A percentile compares a stretch with the other conserved stretches of the same genome.
phyloP scores from a whole-genome alignment of 2,329 filamentous ascomycete genomes.

The Aspergillus texensis region DNA sequence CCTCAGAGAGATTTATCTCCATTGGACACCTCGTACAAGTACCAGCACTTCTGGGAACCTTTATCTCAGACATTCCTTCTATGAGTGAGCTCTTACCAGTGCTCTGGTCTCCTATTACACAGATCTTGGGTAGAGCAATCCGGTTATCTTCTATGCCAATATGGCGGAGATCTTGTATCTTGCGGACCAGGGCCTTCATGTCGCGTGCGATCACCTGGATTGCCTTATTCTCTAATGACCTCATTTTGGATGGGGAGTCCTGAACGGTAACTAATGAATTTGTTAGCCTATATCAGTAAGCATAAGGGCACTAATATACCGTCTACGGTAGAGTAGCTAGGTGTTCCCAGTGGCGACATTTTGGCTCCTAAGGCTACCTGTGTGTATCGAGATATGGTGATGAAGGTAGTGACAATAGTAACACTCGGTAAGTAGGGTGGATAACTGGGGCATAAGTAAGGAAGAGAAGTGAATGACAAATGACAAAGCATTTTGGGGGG shows the following conservation, averaged over 20 bases:
- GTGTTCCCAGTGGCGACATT: background rate
- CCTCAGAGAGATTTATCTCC: conserved; percentile 70
- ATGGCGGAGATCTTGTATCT: conserved; percentile 64
- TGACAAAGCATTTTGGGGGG: no score
- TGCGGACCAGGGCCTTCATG: conserved; percentile 43
- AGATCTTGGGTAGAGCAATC: conserved; percentile 74
- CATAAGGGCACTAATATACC: background rate
- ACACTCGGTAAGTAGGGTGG: background rate
- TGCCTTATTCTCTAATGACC: conserved; percentile 13
- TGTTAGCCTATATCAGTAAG: background rate
- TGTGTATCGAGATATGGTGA: background rate
- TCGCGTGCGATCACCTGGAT: conserved; percentile 34
- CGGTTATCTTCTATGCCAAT: conserved; percentile 70
- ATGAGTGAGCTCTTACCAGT: conserved; percentile 75
- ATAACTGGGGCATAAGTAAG: background rate
- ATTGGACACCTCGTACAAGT: conserved; percentile 82
- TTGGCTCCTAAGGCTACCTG: background rate
- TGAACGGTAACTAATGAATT: background rate
- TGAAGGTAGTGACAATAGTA: background rate
- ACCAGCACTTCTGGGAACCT: conserved; percentile 69
- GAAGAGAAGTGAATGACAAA: background rate
- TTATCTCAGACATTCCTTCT: conserved; percentile 67
- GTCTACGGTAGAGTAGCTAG: background rate
- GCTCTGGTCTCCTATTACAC: conserved; percentile 82
- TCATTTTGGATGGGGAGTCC: background rate